Evolutionary conservation across 345 rosid species (phyloP).

Genomic region (Anacardium occidentale): DNA sequence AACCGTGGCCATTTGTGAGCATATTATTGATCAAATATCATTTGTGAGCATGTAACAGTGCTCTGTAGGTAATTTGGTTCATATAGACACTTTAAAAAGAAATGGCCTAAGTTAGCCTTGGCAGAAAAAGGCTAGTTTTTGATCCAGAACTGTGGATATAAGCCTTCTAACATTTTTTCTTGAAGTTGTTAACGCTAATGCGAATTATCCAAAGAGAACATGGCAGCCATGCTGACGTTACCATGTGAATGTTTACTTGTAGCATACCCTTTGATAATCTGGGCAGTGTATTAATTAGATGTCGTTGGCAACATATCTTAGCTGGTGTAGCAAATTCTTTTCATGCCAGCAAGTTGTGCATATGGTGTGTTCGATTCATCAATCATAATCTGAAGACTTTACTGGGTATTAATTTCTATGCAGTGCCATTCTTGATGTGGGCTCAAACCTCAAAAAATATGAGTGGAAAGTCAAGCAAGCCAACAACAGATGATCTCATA

Average conservation of each 20-base stretch:
- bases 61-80: background rate
- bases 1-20: background rate
- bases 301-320: constrained; percentile 3
- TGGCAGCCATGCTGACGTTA: background rate
- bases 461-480: constrained; percentile 39
- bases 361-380: background rate
- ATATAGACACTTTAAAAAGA: background rate
- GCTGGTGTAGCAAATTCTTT: background rate
- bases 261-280: background rate
- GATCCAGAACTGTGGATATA: background rate
- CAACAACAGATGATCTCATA: constrained; percentile 64
- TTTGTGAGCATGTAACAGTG: background rate
- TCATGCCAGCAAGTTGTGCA: background rate
- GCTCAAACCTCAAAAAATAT: constrained; percentile 24
- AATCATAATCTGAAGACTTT: background rate
- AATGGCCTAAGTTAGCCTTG: background rate
- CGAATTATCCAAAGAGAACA: background rate
- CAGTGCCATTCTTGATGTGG: constrained; percentile 44
- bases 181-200: background rate
- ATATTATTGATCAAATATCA: background rate
- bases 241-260: background rate
- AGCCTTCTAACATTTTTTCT: background rate
- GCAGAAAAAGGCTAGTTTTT: background rate
- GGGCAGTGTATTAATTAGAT: background rate
- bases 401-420: constrained; percentile 26